phyloP scores from a whole-genome alignment of 108 stramenopile species.

The Tribonema minus region DNA sequence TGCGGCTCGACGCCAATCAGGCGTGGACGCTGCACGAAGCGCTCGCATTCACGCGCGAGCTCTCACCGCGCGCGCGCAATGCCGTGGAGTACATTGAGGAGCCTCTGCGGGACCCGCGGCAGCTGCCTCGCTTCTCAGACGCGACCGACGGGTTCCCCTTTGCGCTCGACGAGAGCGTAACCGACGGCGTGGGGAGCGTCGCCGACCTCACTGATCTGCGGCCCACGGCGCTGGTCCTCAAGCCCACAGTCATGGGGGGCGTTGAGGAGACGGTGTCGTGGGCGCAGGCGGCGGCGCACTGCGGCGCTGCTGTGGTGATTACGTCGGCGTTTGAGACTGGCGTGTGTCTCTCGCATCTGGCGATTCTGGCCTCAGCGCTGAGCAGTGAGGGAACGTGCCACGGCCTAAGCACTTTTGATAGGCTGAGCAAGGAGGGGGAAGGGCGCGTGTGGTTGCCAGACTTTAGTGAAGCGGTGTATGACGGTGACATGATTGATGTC shows the following conservation, averaged over 20 bases:
- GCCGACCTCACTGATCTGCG: not conserved
- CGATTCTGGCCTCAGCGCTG: constrained; percentile 25
- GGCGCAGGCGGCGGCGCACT: not conserved
- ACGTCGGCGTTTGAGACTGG: constrained; percentile 37
- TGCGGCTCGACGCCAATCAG: constrained; percentile 38
- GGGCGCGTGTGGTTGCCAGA: not conserved
- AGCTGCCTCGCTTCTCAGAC: not conserved
- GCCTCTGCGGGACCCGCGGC: constrained; percentile 21
- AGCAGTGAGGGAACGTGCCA: not conserved
- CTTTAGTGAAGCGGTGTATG: not conserved
- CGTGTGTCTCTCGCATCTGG: constrained; percentile 18
- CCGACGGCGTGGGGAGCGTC: constrained; percentile 1
- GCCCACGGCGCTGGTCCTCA: constrained; percentile 24
- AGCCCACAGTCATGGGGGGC: constrained; percentile 30
- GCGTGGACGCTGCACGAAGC: constrained; percentile 38
- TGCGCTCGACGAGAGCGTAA: constrained; percentile 40
- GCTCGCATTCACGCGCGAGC: not conserved
- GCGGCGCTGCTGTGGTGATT: constrained; percentile 4
- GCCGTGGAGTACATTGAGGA: constrained; percentile 36
- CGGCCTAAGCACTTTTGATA: constrained; percentile 13
- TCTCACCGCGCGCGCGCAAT: not conserved
- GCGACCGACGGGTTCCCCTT: constrained; percentile 10
- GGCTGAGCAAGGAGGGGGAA: constrained; percentile 6
- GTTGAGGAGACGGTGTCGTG: not conserved
- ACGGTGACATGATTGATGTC: not conserved